Evolutionary conservation across 1,284 basidiomycete species (phyloP).

Genomic region (Omphalotus olearius): DNA sequence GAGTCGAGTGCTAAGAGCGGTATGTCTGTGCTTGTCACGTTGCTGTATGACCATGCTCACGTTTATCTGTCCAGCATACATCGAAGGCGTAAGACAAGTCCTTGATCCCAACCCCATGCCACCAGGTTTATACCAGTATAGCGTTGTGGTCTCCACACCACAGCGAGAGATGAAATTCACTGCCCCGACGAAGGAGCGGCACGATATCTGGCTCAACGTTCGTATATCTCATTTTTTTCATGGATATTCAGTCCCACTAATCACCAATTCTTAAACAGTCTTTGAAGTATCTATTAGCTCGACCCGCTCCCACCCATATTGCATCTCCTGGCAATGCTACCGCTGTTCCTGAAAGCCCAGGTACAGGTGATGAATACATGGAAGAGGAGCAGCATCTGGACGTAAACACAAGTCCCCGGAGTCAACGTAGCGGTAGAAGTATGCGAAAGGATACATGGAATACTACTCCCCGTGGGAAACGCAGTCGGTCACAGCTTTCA

Average conservation of each 20-base stretch:
- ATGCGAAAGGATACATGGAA: slow-evolving; percentile 58
- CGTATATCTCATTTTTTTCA: slow-evolving; percentile 22
- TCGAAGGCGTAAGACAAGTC: slow-evolving; percentile 87
- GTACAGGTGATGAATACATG: slow-evolving; percentile 44
- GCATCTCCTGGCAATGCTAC: slow-evolving; percentile 41
- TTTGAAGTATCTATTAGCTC: slow-evolving; percentile 76
- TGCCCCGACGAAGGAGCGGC: slow-evolving; percentile 88
- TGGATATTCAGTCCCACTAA: background rate
- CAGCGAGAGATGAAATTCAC: slow-evolving; percentile 98
- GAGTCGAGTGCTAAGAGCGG: slow-evolving; percentile 97
- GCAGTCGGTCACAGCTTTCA: slow-evolving; percentile 73
- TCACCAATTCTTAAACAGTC: slow-evolving; percentile 47
- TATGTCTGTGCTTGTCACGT: slow-evolving; percentile 40
- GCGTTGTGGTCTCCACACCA: slow-evolving; percentile 89
- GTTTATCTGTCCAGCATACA: slow-evolving; percentile 66
- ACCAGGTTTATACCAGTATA: slow-evolving; percentile 89
- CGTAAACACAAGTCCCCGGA: slow-evolving; percentile 58
- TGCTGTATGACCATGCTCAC: slow-evolving; percentile 13
- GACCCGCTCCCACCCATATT: slow-evolving; percentile 48
- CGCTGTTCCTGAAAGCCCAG: slow-evolving; percentile 49
- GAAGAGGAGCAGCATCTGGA: slow-evolving; percentile 47
- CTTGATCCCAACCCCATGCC: slow-evolving; percentile 93
- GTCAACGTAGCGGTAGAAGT: slow-evolving; percentile 63
- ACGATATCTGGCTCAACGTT: slow-evolving; percentile 94
- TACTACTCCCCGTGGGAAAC: slow-evolving; percentile 69